A percentile compares a stretch with the other conserved stretches of the same genome.
phyloP scores from a whole-genome alignment of 805 yeast genomes.

The Monosporozyma aerobia region DNA sequence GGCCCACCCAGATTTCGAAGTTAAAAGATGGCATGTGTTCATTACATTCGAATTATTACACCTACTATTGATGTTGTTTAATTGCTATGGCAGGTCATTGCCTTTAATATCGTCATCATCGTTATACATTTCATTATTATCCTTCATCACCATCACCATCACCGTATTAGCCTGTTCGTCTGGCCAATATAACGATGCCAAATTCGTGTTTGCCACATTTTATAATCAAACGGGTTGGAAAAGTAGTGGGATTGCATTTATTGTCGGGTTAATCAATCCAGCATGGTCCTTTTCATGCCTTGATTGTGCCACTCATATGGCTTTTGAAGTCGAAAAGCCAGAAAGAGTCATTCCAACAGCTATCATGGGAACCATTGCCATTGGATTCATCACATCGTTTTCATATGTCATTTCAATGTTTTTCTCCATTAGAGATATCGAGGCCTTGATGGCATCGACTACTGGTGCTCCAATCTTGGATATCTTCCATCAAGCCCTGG shows the following conservation, averaged over 20 bases:
- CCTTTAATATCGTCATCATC: slow-evolving; percentile 45
- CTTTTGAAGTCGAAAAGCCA: slow-evolving; percentile 57
- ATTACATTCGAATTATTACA: slow-evolving; percentile 44
- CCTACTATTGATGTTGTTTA: slow-evolving; percentile 39
- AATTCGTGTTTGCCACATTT: slow-evolving; percentile 51
- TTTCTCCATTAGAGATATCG: slow-evolving; percentile 50
- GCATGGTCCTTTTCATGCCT: slow-evolving; percentile 64
- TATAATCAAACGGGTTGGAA: slow-evolving; percentile 57
- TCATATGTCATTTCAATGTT: slow-evolving; percentile 49
- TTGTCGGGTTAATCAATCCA: slow-evolving; percentile 59
- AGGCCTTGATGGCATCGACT: slow-evolving; percentile 36
- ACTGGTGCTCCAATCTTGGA: slow-evolving; percentile 61
- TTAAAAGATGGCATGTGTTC: slow-evolving; percentile 49
- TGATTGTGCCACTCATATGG: slow-evolving; percentile 66
- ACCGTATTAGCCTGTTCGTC: slow-evolving; percentile 47
- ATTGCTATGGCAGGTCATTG: slow-evolving; percentile 45
- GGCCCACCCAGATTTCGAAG: slow-evolving; percentile 27
- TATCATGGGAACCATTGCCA: slow-evolving; percentile 55
- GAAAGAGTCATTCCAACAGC: slow-evolving; percentile 56
- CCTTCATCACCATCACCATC: slow-evolving; percentile 49
- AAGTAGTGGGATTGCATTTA: slow-evolving; percentile 49
- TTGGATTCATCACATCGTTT: slow-evolving; percentile 59
- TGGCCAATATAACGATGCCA: slow-evolving; percentile 46
- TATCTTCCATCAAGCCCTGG: slow-evolving; percentile 51
- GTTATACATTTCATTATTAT: slow-evolving; percentile 44